Base-by-base conservation (phyloP, 2,329 filamentous ascomycete genomes). In the Monascus ruber region DNA sequence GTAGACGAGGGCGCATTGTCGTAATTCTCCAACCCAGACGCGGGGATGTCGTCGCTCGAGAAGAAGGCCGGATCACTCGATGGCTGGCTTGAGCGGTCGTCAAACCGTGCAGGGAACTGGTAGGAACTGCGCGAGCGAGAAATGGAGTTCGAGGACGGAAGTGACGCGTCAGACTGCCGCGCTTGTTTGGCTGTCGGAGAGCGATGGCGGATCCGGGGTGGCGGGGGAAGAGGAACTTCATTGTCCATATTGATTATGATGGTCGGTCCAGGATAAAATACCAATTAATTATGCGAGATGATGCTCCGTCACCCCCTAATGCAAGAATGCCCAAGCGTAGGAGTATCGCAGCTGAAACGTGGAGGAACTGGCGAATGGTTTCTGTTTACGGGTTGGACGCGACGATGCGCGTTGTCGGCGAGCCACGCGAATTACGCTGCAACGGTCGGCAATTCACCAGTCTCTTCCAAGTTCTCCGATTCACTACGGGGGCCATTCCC, bases 21-120 rank as follows among this genome's bases (percentile, higher is more conserved):
- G 43, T 67, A 69, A 37, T 69, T 67, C 47, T 69, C 66, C 9
- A 67, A 44, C 1, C 63, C 64, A 0, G 65, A 66, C 1, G 60
- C 64, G 8, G 65, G 62, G 35, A 65, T 59, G 37, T 69, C 66
- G 39, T 70, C 66, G 41, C 65, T 68, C 0, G 66, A 69, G 50
- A 70, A 70, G 1, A 69, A 48, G 1, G 66, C 65, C 0, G 65
- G 64, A 37, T 70, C 66, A 38, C 58, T 66, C 1, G 64, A 67
- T 1, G 59, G 61, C 33, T 60, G 56, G 40, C 58, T 62, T 9
- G 59, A 62, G 31, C 51, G 48, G 38, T 62, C 60, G 36, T 62
- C 57, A 31, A 60, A 53, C 17, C 55, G 54, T 33, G 26, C 8
- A 24, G 55, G 53, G 4, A 56, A 42, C 10, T 49, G 49, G 40